Percentiles rank a stretch among this genome's conserved stretches.
Evolutionary conservation across 371 early-diverging fungal genomes (phyloP).

Genomic region (Basidiobolus meristosporus): DNA sequence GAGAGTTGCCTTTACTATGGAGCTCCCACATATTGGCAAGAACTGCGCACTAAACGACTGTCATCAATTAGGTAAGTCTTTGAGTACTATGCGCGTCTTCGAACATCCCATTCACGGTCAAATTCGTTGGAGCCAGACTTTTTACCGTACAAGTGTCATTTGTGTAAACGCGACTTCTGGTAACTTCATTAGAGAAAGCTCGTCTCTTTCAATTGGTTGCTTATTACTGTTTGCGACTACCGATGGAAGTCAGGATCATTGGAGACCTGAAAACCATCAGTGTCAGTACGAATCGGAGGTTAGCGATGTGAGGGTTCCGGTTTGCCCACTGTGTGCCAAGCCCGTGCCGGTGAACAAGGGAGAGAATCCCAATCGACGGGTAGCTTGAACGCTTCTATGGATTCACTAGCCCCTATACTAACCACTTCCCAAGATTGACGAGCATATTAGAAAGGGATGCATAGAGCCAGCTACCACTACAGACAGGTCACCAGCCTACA

Average conservation of each 20-base stretch:
- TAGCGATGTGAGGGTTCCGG: slow-evolving; percentile 29
- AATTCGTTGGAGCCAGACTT: slow-evolving; percentile 4
- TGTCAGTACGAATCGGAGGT: slow-evolving; percentile 23
- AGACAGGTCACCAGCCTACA: not conserved
- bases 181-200: not conserved
- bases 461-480: not conserved
- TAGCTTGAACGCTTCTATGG: slow-evolving; percentile 4
- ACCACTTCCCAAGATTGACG: not conserved
- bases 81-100: not conserved
- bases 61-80: not conserved
- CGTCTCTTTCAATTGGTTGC: not conserved
- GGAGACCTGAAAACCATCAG: slow-evolving; percentile 25
- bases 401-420: not conserved
- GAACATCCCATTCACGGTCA: not conserved
- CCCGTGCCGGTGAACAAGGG: slow-evolving; percentile 40
- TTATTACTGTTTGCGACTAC: too few relatives aligned
- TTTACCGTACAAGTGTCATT: slow-evolving; percentile 5
- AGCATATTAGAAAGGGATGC: not conserved
- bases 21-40: not conserved
- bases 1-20: not conserved
- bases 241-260: slow-evolving; percentile 44
- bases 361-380: slow-evolving; percentile 36
- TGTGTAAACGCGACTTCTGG: slow-evolving; percentile 5
- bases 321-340: slow-evolving; percentile 35
- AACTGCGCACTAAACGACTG: not conserved